Base-by-base conservation (phyloP, 179 eudicot species). In the Sideroxylon spinosum region DNA sequence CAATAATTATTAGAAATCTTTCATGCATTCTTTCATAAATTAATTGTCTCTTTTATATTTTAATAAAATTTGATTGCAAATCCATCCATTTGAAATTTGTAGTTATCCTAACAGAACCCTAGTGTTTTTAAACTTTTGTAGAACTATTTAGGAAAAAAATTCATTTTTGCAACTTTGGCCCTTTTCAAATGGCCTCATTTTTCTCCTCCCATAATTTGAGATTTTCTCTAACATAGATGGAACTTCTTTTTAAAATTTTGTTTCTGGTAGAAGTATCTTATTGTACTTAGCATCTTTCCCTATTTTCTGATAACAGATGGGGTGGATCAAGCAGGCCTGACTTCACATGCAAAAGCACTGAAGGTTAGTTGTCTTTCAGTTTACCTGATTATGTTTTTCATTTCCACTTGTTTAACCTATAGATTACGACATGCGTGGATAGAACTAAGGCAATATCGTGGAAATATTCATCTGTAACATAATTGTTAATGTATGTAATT, bases 271-370 rank as follows among this genome's bases (percentile, higher is more conserved):
- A 11, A 77, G 23, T 53, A 68, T 67, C n/a, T 55, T 32, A 20
- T n/a, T 57, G 22, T 60, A 46, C 76, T 70, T 50, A 71, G 60
- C 68, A 69, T 61, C 60, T 78, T 62, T 29, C 59, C 52, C 52
- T 4, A 56, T 22, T 75, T 29, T 68, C 77, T 69, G 20, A n/a
- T 91, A 8, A 90, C 93, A 95, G 98, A 68, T 95, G 98, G 97
- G 98, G 98, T 77, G 98, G 97, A 81, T 95, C 98, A 52, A 95
- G 98, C 86, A 87, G 98, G 85, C 97, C 98, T 80, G 98, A 93
- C 85, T 95, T 95, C 81, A 90, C 98, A 37, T 95, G 98, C 87
- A 95, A 86, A 87, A 93, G 95, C 85, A 93, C 98, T 19, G 98
- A 95, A 90, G 98, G 98, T 95, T 64, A 78, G 92, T 71, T 57